Percentiles rank a stretch among this genome's conserved stretches.
Conservation (phyloP, 805 yeast genomes). For the Wickerhamomyces tratensis region DNA sequence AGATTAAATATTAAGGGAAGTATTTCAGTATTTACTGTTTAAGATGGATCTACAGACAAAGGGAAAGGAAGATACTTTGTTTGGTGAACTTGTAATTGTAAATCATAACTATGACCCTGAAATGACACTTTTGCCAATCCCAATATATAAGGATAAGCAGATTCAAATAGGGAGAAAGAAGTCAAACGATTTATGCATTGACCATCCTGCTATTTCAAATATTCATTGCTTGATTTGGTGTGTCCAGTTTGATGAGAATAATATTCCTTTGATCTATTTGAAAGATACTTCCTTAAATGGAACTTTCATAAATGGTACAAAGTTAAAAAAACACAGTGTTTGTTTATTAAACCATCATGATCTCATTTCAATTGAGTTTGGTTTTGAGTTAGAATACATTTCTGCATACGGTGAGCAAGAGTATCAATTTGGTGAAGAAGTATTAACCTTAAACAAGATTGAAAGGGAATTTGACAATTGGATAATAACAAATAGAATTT, state of each 20-base stretch:
- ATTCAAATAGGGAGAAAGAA: slow-evolving; percentile 35
- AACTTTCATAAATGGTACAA: slow-evolving; percentile 29
- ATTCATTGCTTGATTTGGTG: slow-evolving; percentile 41
- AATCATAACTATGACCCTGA: slow-evolving; percentile 7
- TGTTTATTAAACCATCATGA: slow-evolving; percentile 30
- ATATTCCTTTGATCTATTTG: slow-evolving; percentile 37
- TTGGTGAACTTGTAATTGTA: slow-evolving; percentile 7
- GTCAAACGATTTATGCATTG: slow-evolving; percentile 22
- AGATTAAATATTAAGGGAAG: too few relatives aligned
- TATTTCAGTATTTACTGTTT: too few relatives aligned
- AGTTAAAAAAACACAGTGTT: slow-evolving; percentile 21
- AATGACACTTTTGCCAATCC: slow-evolving; percentile 6
- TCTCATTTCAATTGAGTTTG: slow-evolving; percentile 25
- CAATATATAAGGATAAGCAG: slow-evolving; percentile 21
- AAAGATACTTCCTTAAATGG: slow-evolving; percentile 46
- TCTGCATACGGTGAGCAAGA: slow-evolving; percentile 7
- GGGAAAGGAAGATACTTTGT: not conserved
- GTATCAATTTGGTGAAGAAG: slow-evolving; percentile 2
- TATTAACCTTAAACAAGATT: slow-evolving; percentile 15
- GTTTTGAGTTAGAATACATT: slow-evolving; percentile 13
- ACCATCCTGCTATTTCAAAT: slow-evolving; percentile 31
- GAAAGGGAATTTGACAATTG: slow-evolving; percentile 24
- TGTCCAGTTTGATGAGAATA: slow-evolving; percentile 37
- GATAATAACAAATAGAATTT: slow-evolving; percentile 29
- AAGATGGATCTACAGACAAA: too few relatives aligned